Conservation (phyloP, 2,329 filamentous ascomycete genomes). For the Ophiognomonia clavigignenti-juglandacearum region DNA sequence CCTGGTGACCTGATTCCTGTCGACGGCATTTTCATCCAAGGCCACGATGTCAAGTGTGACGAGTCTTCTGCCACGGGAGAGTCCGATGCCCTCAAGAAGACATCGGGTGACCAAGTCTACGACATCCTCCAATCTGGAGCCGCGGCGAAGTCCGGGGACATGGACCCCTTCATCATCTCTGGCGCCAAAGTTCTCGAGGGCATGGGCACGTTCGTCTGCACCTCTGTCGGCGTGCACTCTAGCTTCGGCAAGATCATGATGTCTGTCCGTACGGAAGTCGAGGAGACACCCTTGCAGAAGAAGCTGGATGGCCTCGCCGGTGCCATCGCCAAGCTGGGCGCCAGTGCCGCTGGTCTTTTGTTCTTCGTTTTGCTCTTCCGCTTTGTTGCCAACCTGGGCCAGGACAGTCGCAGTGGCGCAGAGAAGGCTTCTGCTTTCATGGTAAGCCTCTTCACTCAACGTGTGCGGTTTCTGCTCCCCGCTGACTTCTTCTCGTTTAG, state of each 20-base stretch:
- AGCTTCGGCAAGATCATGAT: slow-evolving; percentile 73
- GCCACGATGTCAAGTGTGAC: slow-evolving; percentile 71
- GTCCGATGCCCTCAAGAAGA: slow-evolving; percentile 70
- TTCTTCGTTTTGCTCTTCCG: slow-evolving; percentile 85
- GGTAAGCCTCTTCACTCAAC: slow-evolving; percentile 1
- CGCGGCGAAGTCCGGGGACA: slow-evolving; percentile 63
- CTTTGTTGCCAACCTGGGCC: slow-evolving; percentile 66
- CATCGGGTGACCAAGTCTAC: slow-evolving; percentile 61
- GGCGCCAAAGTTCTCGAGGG: slow-evolving; percentile 74
- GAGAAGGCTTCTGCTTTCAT: slow-evolving; percentile 56
- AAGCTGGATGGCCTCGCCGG: slow-evolving; percentile 72
- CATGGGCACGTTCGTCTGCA: slow-evolving; percentile 69
- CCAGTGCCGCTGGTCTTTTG: slow-evolving; percentile 69
- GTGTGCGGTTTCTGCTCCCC: accelerated
- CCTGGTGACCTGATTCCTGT: slow-evolving; percentile 69
- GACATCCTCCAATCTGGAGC: slow-evolving; percentile 55
- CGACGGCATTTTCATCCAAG: slow-evolving; percentile 67
- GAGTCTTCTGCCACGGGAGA: slow-evolving; percentile 77
- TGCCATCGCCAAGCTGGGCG: slow-evolving; percentile 73
- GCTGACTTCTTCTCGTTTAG: slow-evolving; percentile 50
- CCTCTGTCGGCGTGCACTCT: slow-evolving; percentile 68
- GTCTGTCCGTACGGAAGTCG: slow-evolving; percentile 66
- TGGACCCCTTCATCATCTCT: slow-evolving; percentile 83
- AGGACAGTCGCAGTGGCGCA: slow-evolving; percentile 41
- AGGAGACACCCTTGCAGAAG: slow-evolving; percentile 71